phyloP scores from a whole-genome alignment of 495 filamentous ascomycete genomes.

The Bathelium albidoporum region DNA sequence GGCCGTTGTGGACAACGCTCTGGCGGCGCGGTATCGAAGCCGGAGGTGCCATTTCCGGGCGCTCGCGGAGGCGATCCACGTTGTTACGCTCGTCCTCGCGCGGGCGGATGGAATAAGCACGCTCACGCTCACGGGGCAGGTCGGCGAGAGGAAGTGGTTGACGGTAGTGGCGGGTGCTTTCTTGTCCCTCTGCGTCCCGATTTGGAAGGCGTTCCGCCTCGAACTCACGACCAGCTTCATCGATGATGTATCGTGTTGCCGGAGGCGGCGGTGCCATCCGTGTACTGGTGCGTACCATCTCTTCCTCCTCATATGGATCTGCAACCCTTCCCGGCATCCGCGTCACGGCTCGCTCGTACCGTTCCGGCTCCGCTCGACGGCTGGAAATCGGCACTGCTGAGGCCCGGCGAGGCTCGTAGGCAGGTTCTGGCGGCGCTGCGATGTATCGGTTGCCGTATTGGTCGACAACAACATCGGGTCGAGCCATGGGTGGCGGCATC shows the following conservation, averaged over 20 bases:
- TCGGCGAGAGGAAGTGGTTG: not conserved
- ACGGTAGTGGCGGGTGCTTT: not conserved
- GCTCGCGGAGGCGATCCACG: not conserved
- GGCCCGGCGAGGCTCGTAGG: slow-evolving; percentile 13
- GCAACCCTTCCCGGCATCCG: slow-evolving; percentile 10
- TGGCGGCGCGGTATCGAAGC: not conserved
- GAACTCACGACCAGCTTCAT: not conserved
- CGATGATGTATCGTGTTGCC: slow-evolving; percentile 36
- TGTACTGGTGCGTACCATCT: slow-evolving; percentile 24
- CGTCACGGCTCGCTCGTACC: slow-evolving; percentile 20
- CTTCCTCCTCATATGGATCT: slow-evolving; percentile 20
- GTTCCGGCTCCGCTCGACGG: slow-evolving; percentile 17
- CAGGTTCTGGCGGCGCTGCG: slow-evolving; percentile 16
- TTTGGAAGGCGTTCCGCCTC: not conserved
- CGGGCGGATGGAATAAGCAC: not conserved
- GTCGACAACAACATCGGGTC: slow-evolving; percentile 27
- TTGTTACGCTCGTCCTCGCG: not conserved
- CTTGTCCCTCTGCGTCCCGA: not conserved
- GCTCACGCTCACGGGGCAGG: not conserved
- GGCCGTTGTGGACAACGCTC: not conserved
- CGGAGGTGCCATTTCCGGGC: not conserved
- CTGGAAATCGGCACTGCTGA: slow-evolving; percentile 24
- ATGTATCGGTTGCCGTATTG: slow-evolving; percentile 31
- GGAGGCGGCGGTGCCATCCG: slow-evolving; percentile 23
- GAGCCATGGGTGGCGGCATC: slow-evolving; percentile 24